Conservation (phyloP, 2,329 filamentous ascomycete genomes). For the Pseudopyricularia cyperi region DNA sequence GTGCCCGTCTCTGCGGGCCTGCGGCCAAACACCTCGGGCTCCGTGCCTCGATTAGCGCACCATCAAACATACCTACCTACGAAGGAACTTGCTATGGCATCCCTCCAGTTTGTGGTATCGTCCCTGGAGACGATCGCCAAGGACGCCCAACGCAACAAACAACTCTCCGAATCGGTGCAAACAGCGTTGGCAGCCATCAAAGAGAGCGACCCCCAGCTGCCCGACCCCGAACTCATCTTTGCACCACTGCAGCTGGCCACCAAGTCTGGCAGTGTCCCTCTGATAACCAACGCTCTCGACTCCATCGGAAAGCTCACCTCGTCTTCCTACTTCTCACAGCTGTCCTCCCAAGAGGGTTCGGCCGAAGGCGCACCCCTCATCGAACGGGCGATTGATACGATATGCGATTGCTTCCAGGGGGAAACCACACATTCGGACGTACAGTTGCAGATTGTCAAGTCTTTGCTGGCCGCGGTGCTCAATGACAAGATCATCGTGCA, state of each 20-base stretch:
- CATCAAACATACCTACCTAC: not conserved
- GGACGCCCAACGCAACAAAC: conserved; percentile 77
- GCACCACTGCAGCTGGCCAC: conserved; percentile 82
- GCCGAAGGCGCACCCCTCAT: conserved; percentile 60
- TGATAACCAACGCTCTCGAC: conserved; percentile 84
- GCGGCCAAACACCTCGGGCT: not conserved
- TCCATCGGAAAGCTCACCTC: conserved; percentile 98
- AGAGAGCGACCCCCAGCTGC: conserved; percentile 64
- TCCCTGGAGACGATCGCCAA: conserved; percentile 89
- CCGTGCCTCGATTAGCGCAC: not conserved
- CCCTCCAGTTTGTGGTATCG: conserved; percentile 88
- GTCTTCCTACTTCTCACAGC: conserved; percentile 88
- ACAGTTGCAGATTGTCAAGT: conserved; percentile 97
- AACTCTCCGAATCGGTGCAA: conserved; percentile 69
- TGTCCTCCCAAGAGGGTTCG: conserved; percentile 35
- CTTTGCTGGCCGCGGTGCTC: conserved; percentile 81
- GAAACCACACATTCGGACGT: conserved; percentile 86
- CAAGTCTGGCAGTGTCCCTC: conserved; percentile 68
- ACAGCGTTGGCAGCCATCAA: conserved; percentile 78
- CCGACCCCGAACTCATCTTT: conserved; percentile 87
- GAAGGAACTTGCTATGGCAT: conserved; percentile 50
- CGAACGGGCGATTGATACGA: conserved; percentile 95
- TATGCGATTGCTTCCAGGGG: conserved; percentile 98
- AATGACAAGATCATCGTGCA: conserved; percentile 99
- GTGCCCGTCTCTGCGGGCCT: not conserved